These are phyloP conservation scores for Yarrowia galli DNA, from an alignment of 1,139 yeast genomes.

Conservation along the genomic window DNA sequence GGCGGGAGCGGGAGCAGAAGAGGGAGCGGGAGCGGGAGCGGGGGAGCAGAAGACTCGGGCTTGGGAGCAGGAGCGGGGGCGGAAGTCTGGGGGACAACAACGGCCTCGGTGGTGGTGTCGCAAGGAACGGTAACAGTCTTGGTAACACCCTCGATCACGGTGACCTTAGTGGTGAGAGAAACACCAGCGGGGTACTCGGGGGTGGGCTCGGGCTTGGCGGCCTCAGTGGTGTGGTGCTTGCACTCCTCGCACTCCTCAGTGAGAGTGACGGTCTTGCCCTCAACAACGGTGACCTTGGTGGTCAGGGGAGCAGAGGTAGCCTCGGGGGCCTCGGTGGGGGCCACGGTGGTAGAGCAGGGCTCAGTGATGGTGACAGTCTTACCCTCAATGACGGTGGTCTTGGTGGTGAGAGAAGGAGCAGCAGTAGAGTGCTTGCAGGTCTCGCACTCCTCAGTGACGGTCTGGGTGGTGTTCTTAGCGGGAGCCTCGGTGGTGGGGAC, in stretches of 20 bases:
- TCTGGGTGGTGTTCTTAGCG: slow-evolving; percentile 14
- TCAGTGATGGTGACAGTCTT: slow-evolving; percentile 39
- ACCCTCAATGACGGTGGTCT: slow-evolving; percentile 38
- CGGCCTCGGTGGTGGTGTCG: slow-evolving; percentile 32
- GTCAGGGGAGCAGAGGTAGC: slow-evolving; percentile 39
- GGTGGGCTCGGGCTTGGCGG: slow-evolving; percentile 14
- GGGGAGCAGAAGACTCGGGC: slow-evolving; percentile 35
- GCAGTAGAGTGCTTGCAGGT: slow-evolving; percentile 20
- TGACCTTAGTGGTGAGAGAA: slow-evolving; percentile 28
- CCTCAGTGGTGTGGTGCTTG: slow-evolving; percentile 34
- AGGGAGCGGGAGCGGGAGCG: slow-evolving; percentile 30
- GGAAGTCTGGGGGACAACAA: slow-evolving; percentile 23
- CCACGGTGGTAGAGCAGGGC: slow-evolving; percentile 38
- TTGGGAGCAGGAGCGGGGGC: slow-evolving; percentile 36
- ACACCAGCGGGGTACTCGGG: slow-evolving; percentile 23
- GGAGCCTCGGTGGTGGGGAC: slow-evolving; percentile 39
- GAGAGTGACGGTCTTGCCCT: slow-evolving; percentile 31
- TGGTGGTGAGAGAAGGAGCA: slow-evolving; percentile 36
- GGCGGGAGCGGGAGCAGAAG: slow-evolving; percentile 28
- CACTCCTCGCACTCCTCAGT: slow-evolving; percentile 39
- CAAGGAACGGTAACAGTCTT: slow-evolving; percentile 27
- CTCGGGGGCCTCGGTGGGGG: slow-evolving; percentile 38
- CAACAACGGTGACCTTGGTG: slow-evolving; percentile 28
- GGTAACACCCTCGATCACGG: slow-evolving; percentile 27
- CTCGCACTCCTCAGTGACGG: slow-evolving; percentile 28